phyloP scores from a whole-genome alignment of 495 filamentous ascomycete species.

The Penicillium crystallinum region DNA sequence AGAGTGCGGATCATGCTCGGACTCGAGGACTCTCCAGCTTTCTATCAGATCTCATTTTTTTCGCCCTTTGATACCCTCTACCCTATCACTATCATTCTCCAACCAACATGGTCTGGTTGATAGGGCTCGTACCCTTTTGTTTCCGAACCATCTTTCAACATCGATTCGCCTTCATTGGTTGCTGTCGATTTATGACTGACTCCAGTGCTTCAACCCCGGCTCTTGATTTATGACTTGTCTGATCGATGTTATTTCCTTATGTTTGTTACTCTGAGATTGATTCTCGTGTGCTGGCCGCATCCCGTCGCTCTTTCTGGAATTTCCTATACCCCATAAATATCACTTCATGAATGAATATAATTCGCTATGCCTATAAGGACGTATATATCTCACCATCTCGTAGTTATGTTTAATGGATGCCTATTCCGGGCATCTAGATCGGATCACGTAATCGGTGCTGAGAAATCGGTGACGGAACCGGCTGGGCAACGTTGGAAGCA shows the following conservation, averaged over 20 bases:
- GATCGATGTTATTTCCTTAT: background rate
- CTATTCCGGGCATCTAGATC: background rate
- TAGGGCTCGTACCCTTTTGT: background rate
- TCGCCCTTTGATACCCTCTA: background rate
- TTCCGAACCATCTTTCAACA: background rate
- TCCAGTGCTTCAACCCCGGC: background rate
- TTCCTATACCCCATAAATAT: background rate
- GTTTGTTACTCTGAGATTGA: background rate
- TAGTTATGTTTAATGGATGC: background rate
- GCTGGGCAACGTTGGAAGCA: background rate
- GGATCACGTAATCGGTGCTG: background rate
- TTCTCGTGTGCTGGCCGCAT: slow-evolving; percentile 1
- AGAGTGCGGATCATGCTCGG: background rate
- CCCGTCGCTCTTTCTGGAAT: background rate
- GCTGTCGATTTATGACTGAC: background rate
- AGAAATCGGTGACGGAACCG: slow-evolving; percentile 2
- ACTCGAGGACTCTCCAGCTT: background rate
- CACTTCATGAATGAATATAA: background rate
- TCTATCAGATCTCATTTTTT: background rate
- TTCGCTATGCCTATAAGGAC: background rate
- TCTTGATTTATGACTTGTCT: background rate
- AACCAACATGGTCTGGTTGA: background rate
- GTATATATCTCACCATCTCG: background rate
- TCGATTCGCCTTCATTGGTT: background rate
- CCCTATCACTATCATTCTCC: background rate